A percentile compares a stretch with the other conserved stretches of the same genome.
Evolutionary conservation across 768 basidiomycete genomes (phyloP).

Genomic region (Sarcodon aspratus): DNA sequence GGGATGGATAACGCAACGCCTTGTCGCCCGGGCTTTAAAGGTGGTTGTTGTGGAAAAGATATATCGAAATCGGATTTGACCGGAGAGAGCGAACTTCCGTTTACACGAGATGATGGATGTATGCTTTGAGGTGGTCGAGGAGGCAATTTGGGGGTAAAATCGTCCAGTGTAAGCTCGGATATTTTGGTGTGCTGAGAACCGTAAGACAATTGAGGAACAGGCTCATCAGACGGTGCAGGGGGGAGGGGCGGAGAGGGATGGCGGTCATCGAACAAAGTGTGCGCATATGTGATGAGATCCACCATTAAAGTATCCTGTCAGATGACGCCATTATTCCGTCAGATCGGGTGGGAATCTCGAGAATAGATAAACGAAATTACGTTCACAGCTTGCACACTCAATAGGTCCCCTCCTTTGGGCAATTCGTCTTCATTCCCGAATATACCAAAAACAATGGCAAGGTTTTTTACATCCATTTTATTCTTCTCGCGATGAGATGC

Average conservation of each 20-base stretch:
- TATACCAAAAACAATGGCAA: slow-evolving; percentile 86
- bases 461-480: slow-evolving; percentile 90
- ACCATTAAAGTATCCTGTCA: slow-evolving; percentile 69
- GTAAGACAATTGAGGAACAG: slow-evolving; percentile 42
- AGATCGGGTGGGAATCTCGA: background rate
- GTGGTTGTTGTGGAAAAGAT: background rate
- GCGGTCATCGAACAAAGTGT: slow-evolving; percentile 48
- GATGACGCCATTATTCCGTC: slow-evolving; percentile 1
- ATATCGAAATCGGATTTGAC: background rate
- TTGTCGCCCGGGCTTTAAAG: background rate
- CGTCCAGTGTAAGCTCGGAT: slow-evolving; percentile 39
- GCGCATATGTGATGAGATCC: slow-evolving; percentile 66
- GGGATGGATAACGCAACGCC: background rate
- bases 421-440: slow-evolving; percentile 84
- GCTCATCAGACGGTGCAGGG: slow-evolving; percentile 58
- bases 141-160: slow-evolving; percentile 67
- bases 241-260: slow-evolving; percentile 56
- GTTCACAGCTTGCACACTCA: slow-evolving; percentile 68
- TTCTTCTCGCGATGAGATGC: slow-evolving; percentile 58
- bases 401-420: slow-evolving; percentile 58
- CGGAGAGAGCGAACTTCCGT: background rate
- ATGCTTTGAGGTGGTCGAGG: slow-evolving; percentile 62
- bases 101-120: slow-evolving; percentile 56
- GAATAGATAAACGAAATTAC: slow-evolving; percentile 22
- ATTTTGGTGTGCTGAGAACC: slow-evolving; percentile 67